Evolutionary conservation across 352 stramenopile species (phyloP), one percentile per base, ranked within the genome.

Genomic region (Globisporangium orthogonon): DNA sequence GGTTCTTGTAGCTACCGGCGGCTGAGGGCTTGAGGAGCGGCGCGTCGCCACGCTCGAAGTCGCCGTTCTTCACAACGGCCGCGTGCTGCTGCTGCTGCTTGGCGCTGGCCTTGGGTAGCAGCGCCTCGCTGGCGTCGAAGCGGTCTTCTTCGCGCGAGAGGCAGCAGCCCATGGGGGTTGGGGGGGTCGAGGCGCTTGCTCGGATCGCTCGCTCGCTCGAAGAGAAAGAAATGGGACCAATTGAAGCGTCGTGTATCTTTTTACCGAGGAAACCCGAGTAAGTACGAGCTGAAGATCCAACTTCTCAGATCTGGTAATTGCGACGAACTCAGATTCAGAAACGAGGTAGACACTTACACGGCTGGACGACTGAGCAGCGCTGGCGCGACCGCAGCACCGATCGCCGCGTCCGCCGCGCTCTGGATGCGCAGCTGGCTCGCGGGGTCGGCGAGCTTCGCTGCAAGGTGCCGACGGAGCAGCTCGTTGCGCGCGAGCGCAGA

Each of bases 401-500:
- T 65, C 1, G 80, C 80, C 0, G 80, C 80, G 45, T 90, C 80
- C 0, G 67, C 68, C 5, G 66, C 75, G 15, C 68, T 71, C 57
- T 86, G 77, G 35, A 87, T 54, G 44, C 61, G 44, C 17, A 89
- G 37, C 31, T 69, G 58, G 6, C 43, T 58, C n/a, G 56, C 55
- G 1, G 65, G 56, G 18, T 86, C 62, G 47, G 48, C 56, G 18
- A 90, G 66, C 13, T 61, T 62, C 18, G 71, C 43, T 6, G 56
- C 30, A 4, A 90, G 51, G 53, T 76, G 90, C 29, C 61, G 58
- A 54, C 86, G 79, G 49, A 91, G 63, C 29, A 91, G 54, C 39
- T 71, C 61, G 49, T 91, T 94, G 17, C 70, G 67, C 33, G 89
- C 58, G 13, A 91, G 65, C 0, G 81, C 84, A 40, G 87, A 91